Evolutionary conservation across 176 grass and related monocot species (phyloP).

Genomic region (Stipa capillata): DNA sequence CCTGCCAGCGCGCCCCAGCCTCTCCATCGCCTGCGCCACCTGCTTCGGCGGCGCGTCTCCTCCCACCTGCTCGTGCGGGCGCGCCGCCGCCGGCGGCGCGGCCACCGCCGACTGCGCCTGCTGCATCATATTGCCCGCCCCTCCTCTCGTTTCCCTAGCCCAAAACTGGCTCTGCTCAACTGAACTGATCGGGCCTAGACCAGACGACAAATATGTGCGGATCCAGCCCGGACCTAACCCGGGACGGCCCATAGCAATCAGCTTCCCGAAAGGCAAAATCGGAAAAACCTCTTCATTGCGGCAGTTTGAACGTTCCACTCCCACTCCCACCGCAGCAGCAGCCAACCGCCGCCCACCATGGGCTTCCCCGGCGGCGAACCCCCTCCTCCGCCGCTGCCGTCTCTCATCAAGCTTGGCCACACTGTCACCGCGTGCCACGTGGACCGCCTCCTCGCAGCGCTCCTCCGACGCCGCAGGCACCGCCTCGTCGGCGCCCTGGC

Average conservation of each 20-base stretch:
- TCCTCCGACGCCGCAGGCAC: constrained; percentile 34
- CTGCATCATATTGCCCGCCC: constrained; percentile 28
- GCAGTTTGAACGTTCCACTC: constrained; percentile 19
- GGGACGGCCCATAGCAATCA: not conserved
- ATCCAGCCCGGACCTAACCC: not conserved
- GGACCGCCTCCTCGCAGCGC: constrained; percentile 16
- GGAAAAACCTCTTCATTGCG: not conserved
- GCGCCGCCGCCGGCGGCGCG: not conserved
- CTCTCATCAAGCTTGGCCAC: constrained; percentile 22
- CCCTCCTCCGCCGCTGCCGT: not conserved
- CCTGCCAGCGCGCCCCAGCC: constrained; percentile 59
- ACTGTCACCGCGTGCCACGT: constrained; percentile 5
- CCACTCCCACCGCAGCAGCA: not conserved
- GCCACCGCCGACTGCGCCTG: constrained; percentile 15
- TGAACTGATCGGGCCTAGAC: not conserved
- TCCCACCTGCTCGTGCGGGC: not conserved
- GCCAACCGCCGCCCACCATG: constrained; percentile 2
- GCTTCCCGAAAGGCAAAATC: not conserved
- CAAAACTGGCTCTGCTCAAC: not conserved
- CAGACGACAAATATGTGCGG: not conserved
- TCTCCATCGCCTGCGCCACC: constrained; percentile 96
- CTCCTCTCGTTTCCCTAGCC: not conserved
- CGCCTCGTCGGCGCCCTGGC: constrained; percentile 24
- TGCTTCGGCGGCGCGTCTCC: constrained; percentile 91
- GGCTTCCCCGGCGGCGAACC: not conserved